phyloP scores from a whole-genome alignment of 768 basidiomycete genomes.

The Boletellus ananas region DNA sequence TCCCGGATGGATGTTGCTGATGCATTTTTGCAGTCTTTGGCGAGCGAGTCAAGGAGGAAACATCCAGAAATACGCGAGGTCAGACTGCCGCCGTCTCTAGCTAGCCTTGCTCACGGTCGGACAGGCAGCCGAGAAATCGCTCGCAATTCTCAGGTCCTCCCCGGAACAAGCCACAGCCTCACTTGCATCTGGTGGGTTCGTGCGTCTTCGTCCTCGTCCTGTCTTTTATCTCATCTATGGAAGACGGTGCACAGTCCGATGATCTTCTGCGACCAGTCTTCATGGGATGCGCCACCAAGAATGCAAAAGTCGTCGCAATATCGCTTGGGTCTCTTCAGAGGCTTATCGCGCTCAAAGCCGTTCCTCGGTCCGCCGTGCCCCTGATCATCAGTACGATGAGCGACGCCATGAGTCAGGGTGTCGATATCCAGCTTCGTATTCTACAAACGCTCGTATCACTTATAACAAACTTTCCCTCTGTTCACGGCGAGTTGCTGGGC shows the following conservation, averaged over 20 bases:
- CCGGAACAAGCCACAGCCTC: slow-evolving; percentile 74
- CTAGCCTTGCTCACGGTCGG: slow-evolving; percentile 5
- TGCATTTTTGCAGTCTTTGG: slow-evolving; percentile 56
- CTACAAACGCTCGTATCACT: slow-evolving; percentile 90
- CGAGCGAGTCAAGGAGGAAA: slow-evolving; percentile 83
- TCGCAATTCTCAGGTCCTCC: slow-evolving; percentile 75
- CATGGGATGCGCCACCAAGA: slow-evolving; percentile 91
- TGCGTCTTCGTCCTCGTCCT: slow-evolving; percentile 2
- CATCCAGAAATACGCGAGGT: slow-evolving; percentile 95
- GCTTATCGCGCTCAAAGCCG: slow-evolving; percentile 81
- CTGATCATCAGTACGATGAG: slow-evolving; percentile 80
- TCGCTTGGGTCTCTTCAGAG: slow-evolving; percentile 89
- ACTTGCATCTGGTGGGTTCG: slow-evolving; percentile 64
- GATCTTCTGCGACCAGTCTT: slow-evolving; percentile 84
- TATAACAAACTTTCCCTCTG: slow-evolving; percentile 79
- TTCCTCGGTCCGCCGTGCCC: slow-evolving; percentile 75
- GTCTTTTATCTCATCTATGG: slow-evolving; percentile 9
- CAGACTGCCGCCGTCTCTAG: slow-evolving; percentile 1
- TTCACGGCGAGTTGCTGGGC: slow-evolving; percentile 76
- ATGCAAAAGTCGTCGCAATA: slow-evolving; percentile 91
- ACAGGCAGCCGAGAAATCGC: slow-evolving; percentile 84
- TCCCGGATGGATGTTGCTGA: slow-evolving; percentile 2
- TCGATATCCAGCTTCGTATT: slow-evolving; percentile 94
- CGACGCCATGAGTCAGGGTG: slow-evolving; percentile 87
- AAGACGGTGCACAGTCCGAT: slow-evolving; percentile 76